Evolutionary conservation across 192 early-diverging fungal species (phyloP).

Genomic region (Chytriomyces sp.): DNA sequence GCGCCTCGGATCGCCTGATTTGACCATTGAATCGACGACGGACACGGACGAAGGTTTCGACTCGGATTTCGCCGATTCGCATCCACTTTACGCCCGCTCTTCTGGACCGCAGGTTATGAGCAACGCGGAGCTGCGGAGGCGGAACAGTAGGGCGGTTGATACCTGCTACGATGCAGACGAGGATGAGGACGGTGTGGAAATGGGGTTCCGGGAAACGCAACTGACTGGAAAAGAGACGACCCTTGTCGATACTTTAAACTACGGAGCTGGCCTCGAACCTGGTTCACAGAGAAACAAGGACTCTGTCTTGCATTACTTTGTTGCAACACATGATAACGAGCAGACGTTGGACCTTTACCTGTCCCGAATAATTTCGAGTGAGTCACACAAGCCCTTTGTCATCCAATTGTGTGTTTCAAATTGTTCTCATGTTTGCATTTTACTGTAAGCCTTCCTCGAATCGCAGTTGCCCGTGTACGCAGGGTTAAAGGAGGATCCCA

Average conservation of each 20-base stretch:
- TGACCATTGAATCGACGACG: no score
- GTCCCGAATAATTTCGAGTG: slow-evolving; percentile 42
- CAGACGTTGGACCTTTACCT: slow-evolving; percentile 49
- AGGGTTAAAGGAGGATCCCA: slow-evolving; percentile 23
- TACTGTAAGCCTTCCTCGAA: slow-evolving; percentile 44
- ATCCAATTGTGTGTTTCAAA: no score
- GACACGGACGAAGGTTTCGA: slow-evolving; percentile 29
- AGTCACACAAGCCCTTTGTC: neutral
- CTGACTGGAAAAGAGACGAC: neutral
- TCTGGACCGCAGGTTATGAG: slow-evolving; percentile 20
- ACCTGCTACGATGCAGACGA: neutral
- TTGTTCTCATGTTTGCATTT: neutral
- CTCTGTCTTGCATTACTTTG: slow-evolving; percentile 57
- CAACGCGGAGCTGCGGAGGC: neutral
- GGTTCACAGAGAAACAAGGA: slow-evolving; percentile 48
- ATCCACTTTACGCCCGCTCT: slow-evolving; percentile 19
- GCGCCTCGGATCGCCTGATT: no score
- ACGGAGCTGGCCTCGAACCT: slow-evolving; percentile 15
- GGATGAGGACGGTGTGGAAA: no score
- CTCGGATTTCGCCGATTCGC: slow-evolving; percentile 10
- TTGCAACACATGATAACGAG: slow-evolving; percentile 46
- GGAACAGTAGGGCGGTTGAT: neutral
- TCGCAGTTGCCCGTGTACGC: slow-evolving; percentile 49
- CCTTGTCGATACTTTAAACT: neutral
- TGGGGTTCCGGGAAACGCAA: neutral